Base-by-base conservation (phyloP, 805 yeast genomes). In the Myxozyma neotropica region DNA sequence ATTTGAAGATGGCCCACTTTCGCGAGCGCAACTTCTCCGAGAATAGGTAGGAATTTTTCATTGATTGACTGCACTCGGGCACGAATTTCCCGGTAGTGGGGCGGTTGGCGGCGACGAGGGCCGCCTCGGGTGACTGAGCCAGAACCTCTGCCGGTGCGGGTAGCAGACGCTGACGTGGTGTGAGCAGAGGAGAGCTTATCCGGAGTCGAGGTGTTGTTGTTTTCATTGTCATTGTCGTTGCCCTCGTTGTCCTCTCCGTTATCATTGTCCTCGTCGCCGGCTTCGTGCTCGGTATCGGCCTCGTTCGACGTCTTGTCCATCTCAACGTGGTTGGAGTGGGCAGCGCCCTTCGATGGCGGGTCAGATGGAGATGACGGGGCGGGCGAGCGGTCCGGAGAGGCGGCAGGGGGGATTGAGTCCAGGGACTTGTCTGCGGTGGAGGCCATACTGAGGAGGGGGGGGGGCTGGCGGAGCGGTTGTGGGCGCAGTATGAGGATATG, bases 21-120 rank as follows among this genome's bases (percentile, higher is more conserved):
- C n/a, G 59, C 65, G 33, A 61, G 59, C 43, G 65, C 65, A 23
- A 61, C 42, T 33, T 61, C 65, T 31, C 65, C 65, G 17, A 61
- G 62, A 17, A 61, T 49, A n/a, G 65, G 65, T 40, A 61, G 56
- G 58, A 61, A 61, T 39, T 55, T 57, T 27, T 61, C 65, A 42
- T 47, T 35, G 48, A 61, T 56, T 36, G 59, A 52, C 27, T 29
- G 43, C 40, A 61, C 55, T 7, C 59, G 58, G 15, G 58, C 44
- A 26, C 57, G 57, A 38, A 60, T 50, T 26, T 60, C 52, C 17
- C 57, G 50, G 26, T 57, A 57, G 40, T 61, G 61, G 3, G 65
- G 63, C 49, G 65, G 65, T 36, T 58, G 65, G 27, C 65, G 63
- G 19, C 59, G 56, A 12, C 62, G 59, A 12, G 58, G 55, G 15